These are phyloP conservation scores for Leptographium galeiforme DNA, from an alignment of 2,329 filamentous ascomycete genomes.

Conservation along the genomic window DNA sequence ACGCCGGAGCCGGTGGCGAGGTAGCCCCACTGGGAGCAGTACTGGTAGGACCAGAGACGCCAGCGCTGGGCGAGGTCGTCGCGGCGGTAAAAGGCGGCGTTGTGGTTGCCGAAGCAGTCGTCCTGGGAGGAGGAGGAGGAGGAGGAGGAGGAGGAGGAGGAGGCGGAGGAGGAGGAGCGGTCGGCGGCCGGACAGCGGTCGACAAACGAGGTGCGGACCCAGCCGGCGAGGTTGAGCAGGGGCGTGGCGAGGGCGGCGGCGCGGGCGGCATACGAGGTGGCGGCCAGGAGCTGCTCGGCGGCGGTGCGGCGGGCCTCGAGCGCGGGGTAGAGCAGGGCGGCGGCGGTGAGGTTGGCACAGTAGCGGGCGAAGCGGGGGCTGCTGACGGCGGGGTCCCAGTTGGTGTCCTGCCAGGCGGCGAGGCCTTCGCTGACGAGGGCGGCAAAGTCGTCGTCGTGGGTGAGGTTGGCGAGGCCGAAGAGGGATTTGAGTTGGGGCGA, in stretches of 20 bases:
- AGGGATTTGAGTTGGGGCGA: constrained; percentile 25
- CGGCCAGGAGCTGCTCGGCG: constrained; percentile 25
- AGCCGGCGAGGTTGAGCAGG: constrained; percentile 41
- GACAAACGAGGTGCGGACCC: constrained; percentile 17
- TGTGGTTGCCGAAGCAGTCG: constrained; percentile 23
- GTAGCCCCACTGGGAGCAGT: constrained; percentile 60
- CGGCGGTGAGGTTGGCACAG: constrained; percentile 31
- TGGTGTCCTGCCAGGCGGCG: constrained; percentile 29
- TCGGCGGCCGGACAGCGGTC: constrained; percentile 13
- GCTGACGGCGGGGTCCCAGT: constrained; percentile 39
- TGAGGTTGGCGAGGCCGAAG: constrained; percentile 33
- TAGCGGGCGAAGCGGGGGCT: constrained; percentile 29
- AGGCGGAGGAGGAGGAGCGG: too few species aligned
- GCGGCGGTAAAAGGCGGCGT: constrained; percentile 20
- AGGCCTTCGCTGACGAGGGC: constrained; percentile 27
- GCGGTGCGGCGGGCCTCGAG: constrained; percentile 21
- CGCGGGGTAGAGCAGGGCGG: constrained; percentile 26
- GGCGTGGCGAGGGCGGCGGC: constrained; percentile 25
- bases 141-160: too few species aligned
- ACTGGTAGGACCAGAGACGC: constrained; percentile 39
- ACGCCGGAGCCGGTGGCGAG: constrained; percentile 60
- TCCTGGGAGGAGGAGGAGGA: too few species aligned
- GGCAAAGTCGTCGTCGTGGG: constrained; percentile 35
- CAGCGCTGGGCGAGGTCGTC: constrained; percentile 25
- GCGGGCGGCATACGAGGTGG: constrained; percentile 25